These are phyloP conservation scores for Gelatoporia subvermispora DNA, from an alignment of 768 basidiomycete genomes.

Conservation along the genomic window DNA sequence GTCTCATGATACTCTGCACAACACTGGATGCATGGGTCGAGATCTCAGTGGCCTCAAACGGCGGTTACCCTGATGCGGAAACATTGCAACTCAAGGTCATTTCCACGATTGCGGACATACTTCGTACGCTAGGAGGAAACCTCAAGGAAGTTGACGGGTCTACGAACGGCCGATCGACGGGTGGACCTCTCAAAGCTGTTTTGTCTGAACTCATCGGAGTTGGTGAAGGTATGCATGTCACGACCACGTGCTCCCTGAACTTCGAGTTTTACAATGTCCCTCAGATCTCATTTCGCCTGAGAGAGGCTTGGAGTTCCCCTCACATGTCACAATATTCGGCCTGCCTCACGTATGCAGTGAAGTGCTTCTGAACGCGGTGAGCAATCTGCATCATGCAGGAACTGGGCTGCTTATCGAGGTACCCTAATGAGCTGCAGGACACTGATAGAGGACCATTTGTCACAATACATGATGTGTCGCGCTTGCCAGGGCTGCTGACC, in stretches of 20 bases:
- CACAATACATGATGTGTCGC: constrained; percentile 20
- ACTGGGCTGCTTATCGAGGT: not conserved
- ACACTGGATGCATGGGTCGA: constrained; percentile 59
- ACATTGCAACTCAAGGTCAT: constrained; percentile 45
- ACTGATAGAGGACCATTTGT: constrained; percentile 21
- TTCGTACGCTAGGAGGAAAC: constrained; percentile 43
- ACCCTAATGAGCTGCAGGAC: not conserved
- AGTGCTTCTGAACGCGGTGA: no score
- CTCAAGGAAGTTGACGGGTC: constrained; percentile 25
- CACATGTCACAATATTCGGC: not conserved
- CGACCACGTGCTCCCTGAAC: no score
- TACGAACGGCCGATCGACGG: constrained; percentile 9
- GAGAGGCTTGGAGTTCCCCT: not conserved
- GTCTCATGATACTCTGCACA: constrained; percentile 49
- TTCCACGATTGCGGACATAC: constrained; percentile 37
- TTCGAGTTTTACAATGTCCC: no score
- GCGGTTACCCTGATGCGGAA: constrained; percentile 40
- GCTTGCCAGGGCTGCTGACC: constrained; percentile 43
- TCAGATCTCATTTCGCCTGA: no score
- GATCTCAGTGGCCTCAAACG: constrained; percentile 33
- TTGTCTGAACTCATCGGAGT: no score
- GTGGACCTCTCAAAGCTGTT: no score
- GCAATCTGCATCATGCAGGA: no score
- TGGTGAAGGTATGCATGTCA: no score
- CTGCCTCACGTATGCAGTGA: not conserved